Percentiles rank a stretch among this genome's conserved stretches.
Evolutionary conservation across 2,329 filamentous ascomycete genomes (phyloP).

Genomic region (Trichoderma atrobrunneum): DNA sequence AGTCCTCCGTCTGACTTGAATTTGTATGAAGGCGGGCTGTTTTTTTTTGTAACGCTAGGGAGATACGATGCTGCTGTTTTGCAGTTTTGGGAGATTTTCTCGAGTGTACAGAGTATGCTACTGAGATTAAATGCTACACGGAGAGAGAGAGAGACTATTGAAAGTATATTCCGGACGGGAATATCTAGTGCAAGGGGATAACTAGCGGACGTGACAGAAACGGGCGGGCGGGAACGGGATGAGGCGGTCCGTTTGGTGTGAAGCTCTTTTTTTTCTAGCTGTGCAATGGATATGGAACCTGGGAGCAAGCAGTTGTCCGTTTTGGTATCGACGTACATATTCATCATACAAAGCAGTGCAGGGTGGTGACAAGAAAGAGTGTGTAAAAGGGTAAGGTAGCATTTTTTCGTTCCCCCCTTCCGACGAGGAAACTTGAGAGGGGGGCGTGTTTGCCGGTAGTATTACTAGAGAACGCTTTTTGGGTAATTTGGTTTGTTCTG

Average conservation of each 20-base stretch:
- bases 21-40: background rate
- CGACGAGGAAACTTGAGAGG: background rate
- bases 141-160: too few relatives aligned
- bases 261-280: background rate
- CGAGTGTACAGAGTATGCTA: background rate
- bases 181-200: background rate
- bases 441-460: background rate
- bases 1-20: background rate
- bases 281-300: background rate
- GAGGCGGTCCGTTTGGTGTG: background rate
- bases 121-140: background rate
- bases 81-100: background rate
- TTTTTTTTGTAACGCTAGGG: background rate
- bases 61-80: background rate
- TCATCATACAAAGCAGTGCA: background rate
- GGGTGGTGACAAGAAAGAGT: background rate
- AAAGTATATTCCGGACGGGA: background rate
- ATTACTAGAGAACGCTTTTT: background rate
- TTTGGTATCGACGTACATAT: background rate
- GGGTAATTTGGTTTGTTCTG: background rate
- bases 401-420: background rate
- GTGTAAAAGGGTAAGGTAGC: background rate
- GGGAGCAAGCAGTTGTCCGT: background rate
- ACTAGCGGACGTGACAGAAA: background rate
- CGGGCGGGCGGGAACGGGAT: conserved; percentile 16